Conservation (phyloP, 2,329 filamentous ascomycete genomes). For the Ophiocordyceps sinensis region DNA sequence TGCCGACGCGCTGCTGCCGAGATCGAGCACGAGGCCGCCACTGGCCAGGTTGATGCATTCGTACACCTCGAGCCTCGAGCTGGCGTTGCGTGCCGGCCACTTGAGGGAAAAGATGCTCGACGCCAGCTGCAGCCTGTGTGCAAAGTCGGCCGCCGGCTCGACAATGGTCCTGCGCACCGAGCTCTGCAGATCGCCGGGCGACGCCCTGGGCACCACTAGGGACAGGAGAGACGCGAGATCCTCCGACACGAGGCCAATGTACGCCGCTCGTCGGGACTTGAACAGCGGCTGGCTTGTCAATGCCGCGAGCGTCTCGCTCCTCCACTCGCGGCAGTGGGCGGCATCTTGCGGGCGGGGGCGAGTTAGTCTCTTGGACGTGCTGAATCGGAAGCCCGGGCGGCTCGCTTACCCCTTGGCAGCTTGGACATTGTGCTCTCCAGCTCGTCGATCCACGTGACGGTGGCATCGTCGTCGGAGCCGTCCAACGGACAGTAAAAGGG, state of each 20-base stretch:
- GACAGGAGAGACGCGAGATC: slow-evolving; percentile 18
- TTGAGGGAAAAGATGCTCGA: slow-evolving; percentile 20
- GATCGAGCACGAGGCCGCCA: slow-evolving; percentile 14
- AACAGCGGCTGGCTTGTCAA: slow-evolving; percentile 17
- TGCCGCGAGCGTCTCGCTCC: slow-evolving; percentile 20
- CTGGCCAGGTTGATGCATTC: slow-evolving; percentile 21
- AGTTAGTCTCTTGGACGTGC: not conserved
- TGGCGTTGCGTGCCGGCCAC: slow-evolving; percentile 21
- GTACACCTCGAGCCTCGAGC: slow-evolving; percentile 21
- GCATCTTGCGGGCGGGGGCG: slow-evolving; percentile 10
- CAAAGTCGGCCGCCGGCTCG: slow-evolving; percentile 21
- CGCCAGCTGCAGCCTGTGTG: slow-evolving; percentile 20
- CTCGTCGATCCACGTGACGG: slow-evolving; percentile 17
- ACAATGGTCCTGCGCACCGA: slow-evolving; percentile 18
- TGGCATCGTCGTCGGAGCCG: slow-evolving; percentile 15
- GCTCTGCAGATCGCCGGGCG: slow-evolving; percentile 14
- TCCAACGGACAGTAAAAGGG: slow-evolving; percentile 22
- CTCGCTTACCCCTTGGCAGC: slow-evolving; percentile 8
- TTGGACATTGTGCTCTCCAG: slow-evolving; percentile 18
- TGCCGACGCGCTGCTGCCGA: slow-evolving; percentile 13
- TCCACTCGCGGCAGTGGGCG: slow-evolving; percentile 21
- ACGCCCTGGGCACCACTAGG: slow-evolving; percentile 12
- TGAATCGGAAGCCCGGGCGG: not conserved
- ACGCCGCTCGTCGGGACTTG: slow-evolving; percentile 13
- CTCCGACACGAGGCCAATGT: slow-evolving; percentile 16